These are phyloP conservation scores for Leucocoprinus birnbaumii DNA, from an alignment of 768 basidiomycete species.

Conservation along the genomic window DNA sequence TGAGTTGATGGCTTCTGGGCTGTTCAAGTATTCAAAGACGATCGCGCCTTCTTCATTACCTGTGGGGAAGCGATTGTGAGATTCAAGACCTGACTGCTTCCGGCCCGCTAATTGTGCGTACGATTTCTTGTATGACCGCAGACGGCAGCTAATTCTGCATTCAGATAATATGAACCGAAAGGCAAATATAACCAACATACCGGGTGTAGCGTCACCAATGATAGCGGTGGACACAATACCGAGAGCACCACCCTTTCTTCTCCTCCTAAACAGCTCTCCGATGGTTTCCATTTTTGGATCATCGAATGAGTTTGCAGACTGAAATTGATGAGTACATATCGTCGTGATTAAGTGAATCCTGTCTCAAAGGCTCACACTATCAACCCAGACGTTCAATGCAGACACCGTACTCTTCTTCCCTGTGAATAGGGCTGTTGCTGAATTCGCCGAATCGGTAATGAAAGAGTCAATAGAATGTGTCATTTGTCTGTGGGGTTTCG, in stretches of 20 bases:
- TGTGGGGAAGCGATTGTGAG: constrained; percentile 6
- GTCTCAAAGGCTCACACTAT: constrained; percentile 26
- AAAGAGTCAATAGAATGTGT: constrained; percentile 45
- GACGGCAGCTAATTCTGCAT: constrained; percentile 27
- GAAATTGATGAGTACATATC: not conserved
- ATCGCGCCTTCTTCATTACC: constrained; percentile 28
- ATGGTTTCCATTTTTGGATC: constrained; percentile 44
- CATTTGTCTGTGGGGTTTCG: constrained; percentile 34
- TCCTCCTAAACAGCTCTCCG: constrained; percentile 37
- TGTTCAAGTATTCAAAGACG: constrained; percentile 35
- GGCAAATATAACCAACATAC: constrained; percentile 14
- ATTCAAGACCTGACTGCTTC: too few species aligned
- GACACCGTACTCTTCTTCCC: constrained; percentile 43
- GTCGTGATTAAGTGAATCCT: too few species aligned
- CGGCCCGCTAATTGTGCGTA: constrained; percentile 11
- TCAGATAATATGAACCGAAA: not conserved
- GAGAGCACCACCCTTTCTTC: constrained; percentile 34
- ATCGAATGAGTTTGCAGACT: constrained; percentile 39
- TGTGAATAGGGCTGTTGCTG: constrained; percentile 41
- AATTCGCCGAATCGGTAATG: constrained; percentile 47
- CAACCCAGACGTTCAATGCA: constrained; percentile 38
- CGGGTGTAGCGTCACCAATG: constrained; percentile 43
- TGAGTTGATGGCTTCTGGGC: constrained; percentile 27
- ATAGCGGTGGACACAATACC: constrained; percentile 45
- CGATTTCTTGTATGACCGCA: constrained; percentile 41